Evolutionary conservation across 257 asterid species (phyloP), one percentile per base, ranked within the genome.

Genomic region (Solanum clarkiae): DNA sequence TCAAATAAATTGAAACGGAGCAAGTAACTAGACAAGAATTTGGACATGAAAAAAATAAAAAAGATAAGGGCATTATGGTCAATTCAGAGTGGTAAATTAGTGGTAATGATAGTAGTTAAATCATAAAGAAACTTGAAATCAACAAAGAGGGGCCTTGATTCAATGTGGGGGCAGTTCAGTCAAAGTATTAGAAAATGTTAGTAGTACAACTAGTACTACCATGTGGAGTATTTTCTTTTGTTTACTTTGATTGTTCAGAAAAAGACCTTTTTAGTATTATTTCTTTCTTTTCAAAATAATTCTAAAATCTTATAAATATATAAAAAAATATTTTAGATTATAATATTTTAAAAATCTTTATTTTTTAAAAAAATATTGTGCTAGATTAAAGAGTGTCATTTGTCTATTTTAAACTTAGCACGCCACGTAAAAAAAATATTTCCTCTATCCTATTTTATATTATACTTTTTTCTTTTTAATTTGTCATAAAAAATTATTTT

Each of bases 111-210:
- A n/a, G 22, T 5, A 36, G 51, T 10, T 24, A 8, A 77, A 24
- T 26, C 17, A 69, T n/a, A 62, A 60, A 44, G 70, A 15, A 47
- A 57, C 71, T 86, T 80, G 71, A 84, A 86, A 89, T 91, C 97
- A 91, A 93, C 86, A 83, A 92, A 92, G 92, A 90, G 91, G 88
- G 91, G 90, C 93, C 89, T 90, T 87, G 88, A 89, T 26, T 26
- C 10, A 26, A 69, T 86, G 92, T 87, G 77, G 94, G 88, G 93
- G 90, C 92, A 90, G 82, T 72, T 70, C 90, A 86, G 97, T 92
- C 97, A 92, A 92, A 93, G 85, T 86, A 85, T 47, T 81, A 65
- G 88, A 88, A 90, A 55, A 45, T 66, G 44, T 82, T 62, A 8
- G 82, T 24, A 75, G 63, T 51, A 75, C 24, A 3, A 45, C 11